These are phyloP conservation scores for Phialocephala subalpina DNA, from an alignment of 2,329 filamentous ascomycete genomes.

Conservation along the genomic window DNA sequence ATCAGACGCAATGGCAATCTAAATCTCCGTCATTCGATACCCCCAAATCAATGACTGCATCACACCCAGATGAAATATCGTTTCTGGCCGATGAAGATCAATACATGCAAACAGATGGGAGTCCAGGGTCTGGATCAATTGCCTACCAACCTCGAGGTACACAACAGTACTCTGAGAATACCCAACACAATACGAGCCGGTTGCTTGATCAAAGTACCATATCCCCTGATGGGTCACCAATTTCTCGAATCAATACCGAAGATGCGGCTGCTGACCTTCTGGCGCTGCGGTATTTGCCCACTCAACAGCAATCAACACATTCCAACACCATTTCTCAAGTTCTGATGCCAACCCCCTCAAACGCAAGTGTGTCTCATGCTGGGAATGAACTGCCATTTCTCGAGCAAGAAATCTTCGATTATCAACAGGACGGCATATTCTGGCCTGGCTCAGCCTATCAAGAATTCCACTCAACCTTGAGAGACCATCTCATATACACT, in stretches of 20 bases:
- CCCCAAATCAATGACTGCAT: constrained; percentile 11
- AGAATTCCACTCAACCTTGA: constrained; percentile 53
- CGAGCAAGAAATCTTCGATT: constrained; percentile 24
- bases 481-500: constrained; percentile 54
- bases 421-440: constrained; percentile 49
- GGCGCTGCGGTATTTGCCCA: constrained; percentile 22
- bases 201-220: neutral
- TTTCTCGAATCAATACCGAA: constrained; percentile 17
- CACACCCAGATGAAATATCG: constrained; percentile 18
- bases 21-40: constrained; percentile 14
- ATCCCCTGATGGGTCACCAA: neutral
- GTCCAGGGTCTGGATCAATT: neutral
- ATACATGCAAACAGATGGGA: constrained; percentile 11
- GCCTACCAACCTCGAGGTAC: neutral
- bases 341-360: no score
- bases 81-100: constrained; percentile 1
- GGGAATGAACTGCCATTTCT: no score
- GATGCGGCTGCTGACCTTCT: constrained; percentile 31
- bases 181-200: neutral
- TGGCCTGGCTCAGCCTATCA: constrained; percentile 56
- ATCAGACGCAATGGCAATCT: constrained; percentile 16
- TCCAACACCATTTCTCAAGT: neutral
- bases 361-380: no score
- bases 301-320: neutral
- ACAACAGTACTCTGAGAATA: no score